Base-by-base conservation (phyloP, 2,329 filamentous ascomycete species). In the Sordariomycetes sp. region DNA sequence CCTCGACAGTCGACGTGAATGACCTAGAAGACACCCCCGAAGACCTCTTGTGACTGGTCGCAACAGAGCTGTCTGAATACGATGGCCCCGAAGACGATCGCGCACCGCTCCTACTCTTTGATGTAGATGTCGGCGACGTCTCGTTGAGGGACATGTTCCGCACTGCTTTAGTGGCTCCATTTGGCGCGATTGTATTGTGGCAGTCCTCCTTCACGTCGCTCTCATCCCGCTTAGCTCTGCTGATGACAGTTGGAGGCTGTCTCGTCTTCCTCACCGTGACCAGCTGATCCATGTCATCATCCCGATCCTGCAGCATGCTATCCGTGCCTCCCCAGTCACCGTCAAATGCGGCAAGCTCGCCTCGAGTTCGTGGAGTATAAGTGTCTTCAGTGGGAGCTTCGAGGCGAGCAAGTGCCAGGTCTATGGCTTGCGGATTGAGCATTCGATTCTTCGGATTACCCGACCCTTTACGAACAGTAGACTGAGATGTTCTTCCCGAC, bases 11-110 rank as follows among this genome's bases (percentile, higher is more conserved):
- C 12, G 75, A 77, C 3, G 63, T 58, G 1, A 60, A 64, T 14
- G 74, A 78, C 37, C 58, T 68, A 3, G 63, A 64, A 6, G 74
- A 79, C 46, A 72, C 63, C 10, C 61, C 61, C 7, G 75, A 79
- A 17, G 66, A 61, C 24, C 71, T 63, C 35, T 59, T 63, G 7
- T 60, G 44, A 32, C 72, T 67, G n/a, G 54, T 56, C 39, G 53
- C 63, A 19, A 51, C 49, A 4, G 59, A 61, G 3, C 58, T 57
- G 34, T 59, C 58, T 6, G 61, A 61, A 15, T 52, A 51, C 6
- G 61, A 54, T 8, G 57, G 49, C 30, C 53, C 47, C 15, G 33
- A 35, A 25, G 52, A 45, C 5, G 50, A 45, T 10, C 42, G 39
- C 15, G 40, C 40, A 26, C 46, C 36, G 39, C 42, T 39, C 26